These are phyloP conservation scores for Candolleomyces aberdarensis DNA, from an alignment of 768 basidiomycete species.

Conservation along the genomic window DNA sequence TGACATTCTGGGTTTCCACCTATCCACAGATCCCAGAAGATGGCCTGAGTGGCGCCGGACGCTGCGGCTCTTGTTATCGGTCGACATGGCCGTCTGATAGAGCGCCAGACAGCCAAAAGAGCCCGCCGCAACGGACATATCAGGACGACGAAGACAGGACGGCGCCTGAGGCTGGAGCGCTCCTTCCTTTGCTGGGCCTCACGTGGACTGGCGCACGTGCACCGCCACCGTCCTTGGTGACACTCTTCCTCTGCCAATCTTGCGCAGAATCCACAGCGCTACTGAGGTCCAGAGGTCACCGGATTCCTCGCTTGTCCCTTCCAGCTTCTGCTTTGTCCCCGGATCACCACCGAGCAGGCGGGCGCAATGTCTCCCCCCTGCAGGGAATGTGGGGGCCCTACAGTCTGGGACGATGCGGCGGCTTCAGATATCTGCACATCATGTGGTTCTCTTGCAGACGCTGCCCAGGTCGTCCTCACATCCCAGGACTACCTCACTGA, in stretches of 20 bases:
- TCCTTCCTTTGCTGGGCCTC: too few species aligned
- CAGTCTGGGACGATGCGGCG: conserved; percentile 54
- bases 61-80: background rate
- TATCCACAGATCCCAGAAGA: background rate
- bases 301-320: background rate
- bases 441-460: conserved; percentile 72
- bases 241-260: too few species aligned
- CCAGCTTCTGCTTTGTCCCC: background rate
- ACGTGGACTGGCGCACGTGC: background rate
- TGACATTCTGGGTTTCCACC: background rate
- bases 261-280: too few species aligned
- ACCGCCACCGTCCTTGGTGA: conserved; percentile 7
- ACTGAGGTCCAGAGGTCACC: background rate
- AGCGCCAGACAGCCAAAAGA: background rate
- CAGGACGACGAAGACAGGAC: background rate
- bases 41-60: background rate
- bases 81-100: background rate
- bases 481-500: conserved; percentile 35
- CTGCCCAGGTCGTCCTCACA: conserved; percentile 58
- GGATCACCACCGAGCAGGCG: conserved; percentile 7
- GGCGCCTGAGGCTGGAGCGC: too few species aligned
- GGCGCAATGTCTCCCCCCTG: conserved; percentile 38
- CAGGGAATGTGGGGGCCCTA: conserved; percentile 49
- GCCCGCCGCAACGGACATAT: too few species aligned
- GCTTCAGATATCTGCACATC: conserved; percentile 60